phyloP scores from a whole-genome alignment of 192 early-diverging fungal species.

The Lobosporangium transversale region DNA sequence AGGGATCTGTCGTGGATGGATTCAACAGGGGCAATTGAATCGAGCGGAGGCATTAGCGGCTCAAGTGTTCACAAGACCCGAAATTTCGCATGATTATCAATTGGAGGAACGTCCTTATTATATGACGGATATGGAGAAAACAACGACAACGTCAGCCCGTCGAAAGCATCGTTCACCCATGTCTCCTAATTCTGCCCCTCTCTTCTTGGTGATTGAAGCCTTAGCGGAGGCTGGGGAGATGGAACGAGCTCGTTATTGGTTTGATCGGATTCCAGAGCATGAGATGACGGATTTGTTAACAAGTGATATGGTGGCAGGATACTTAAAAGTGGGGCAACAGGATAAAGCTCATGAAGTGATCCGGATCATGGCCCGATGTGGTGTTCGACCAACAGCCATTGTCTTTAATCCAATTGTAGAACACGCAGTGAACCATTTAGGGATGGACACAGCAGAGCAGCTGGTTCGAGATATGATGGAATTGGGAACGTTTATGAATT shows the following conservation, averaged over 20 bases:
- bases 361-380: conserved; percentile 42
- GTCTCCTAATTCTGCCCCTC: conserved; percentile 36
- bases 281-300: conserved; percentile 44
- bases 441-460: conserved; percentile 35
- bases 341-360: conserved; percentile 48
- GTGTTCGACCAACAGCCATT: conserved; percentile 41
- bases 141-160: background rate
- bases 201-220: conserved; percentile 40
- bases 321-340: conserved; percentile 25
- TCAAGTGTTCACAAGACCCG: conserved; percentile 33
- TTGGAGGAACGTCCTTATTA: conserved; percentile 39
- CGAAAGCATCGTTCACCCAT: conserved; percentile 34
- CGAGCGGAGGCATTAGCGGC: conserved; percentile 39
- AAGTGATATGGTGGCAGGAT: conserved; percentile 45
- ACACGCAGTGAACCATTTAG: conserved; percentile 23
- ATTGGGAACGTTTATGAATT: conserved; percentile 20
- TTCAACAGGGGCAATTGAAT: conserved; percentile 41
- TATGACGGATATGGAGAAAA: conserved; percentile 20
- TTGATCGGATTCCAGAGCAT: conserved; percentile 34
- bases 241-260: conserved; percentile 42
- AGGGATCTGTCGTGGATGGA: conserved; percentile 43
- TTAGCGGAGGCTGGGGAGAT: conserved; percentile 44
- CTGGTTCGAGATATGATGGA: conserved; percentile 41
- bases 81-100: conserved; percentile 37
- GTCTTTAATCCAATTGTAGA: conserved; percentile 47